Evolutionary conservation across 208 protist genomes (phyloP).

Genomic region (Trypanosoma platydactyli): DNA sequence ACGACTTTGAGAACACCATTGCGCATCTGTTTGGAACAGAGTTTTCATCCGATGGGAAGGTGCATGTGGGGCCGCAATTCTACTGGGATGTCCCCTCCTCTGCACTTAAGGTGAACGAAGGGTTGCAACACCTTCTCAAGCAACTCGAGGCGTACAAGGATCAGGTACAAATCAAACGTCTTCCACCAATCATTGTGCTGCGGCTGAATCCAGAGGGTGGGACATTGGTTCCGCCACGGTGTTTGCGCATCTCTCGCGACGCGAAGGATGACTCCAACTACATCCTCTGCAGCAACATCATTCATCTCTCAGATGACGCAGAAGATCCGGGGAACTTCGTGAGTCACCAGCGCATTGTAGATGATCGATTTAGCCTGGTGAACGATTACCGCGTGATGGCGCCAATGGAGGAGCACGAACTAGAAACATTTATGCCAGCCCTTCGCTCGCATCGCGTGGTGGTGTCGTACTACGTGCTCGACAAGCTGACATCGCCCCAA

Average conservation of each 20-base stretch:
- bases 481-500: conserved; percentile 60
- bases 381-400: conserved; percentile 89
- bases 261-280: conserved; percentile 88
- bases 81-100: conserved; percentile 89
- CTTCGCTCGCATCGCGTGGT: conserved; percentile 77
- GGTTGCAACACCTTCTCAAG: conserved; percentile 88
- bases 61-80: conserved; percentile 81
- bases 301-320: conserved; percentile 86
- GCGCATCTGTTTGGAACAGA: conserved; percentile 81
- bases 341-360: conserved; percentile 80
- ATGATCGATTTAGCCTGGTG: conserved; percentile 80
- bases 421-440: conserved; percentile 77
- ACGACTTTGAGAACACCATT: conserved; percentile 75
- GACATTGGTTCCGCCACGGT: conserved; percentile 80
- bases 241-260: conserved; percentile 81
- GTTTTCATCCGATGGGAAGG: conserved; percentile 71
- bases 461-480: conserved; percentile 81
- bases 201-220: conserved; percentile 88
- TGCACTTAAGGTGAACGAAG: conserved; percentile 89
- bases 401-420: conserved; percentile 67
- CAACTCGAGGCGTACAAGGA: conserved; percentile 82
- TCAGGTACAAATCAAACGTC: conserved; percentile 78
- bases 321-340: conserved; percentile 90
- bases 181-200: conserved; percentile 89
- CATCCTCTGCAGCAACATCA: conserved; percentile 83